Percentiles rank a stretch among this genome's conserved stretches.
Evolutionary conservation across 495 filamentous ascomycete genomes (phyloP).

Genomic region (Penicillium silybi): DNA sequence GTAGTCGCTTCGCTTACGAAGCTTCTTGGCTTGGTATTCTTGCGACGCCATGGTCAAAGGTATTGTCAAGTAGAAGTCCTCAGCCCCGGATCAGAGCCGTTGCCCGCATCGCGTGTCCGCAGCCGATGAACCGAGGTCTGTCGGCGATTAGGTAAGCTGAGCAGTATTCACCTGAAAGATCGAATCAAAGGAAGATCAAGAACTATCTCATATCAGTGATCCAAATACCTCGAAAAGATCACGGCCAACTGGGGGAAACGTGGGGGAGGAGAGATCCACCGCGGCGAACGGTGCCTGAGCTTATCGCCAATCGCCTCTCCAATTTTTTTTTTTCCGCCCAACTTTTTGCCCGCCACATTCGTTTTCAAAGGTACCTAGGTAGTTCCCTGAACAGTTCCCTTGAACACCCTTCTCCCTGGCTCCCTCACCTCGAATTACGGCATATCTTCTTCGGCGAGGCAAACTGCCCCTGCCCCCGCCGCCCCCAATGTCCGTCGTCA

Average conservation of each 20-base stretch:
- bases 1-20: constrained; percentile 66
- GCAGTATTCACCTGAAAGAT: constrained; percentile 5
- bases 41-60: constrained; percentile 21
- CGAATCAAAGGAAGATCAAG: background rate
- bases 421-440: constrained; percentile 55
- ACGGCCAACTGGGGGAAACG: background rate
- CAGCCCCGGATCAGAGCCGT: background rate
- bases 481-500: constrained; percentile 54
- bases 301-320: constrained; percentile 5
- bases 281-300: constrained; percentile 9
- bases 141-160: constrained; percentile 20
- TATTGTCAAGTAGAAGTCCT: background rate
- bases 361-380: background rate
- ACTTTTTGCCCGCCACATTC: constrained; percentile 11
- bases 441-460: constrained; percentile 55
- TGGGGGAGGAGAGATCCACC: constrained; percentile 1
- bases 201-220: background rate
- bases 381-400: too few species aligned
- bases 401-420: constrained; percentile 41
- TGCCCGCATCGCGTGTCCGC: constrained; percentile 7
- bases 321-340: constrained; percentile 17
- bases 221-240: background rate
- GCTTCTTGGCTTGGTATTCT: constrained; percentile 54
- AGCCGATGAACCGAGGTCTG: constrained; percentile 19
- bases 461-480: constrained; percentile 37